Conservation (phyloP, 2,329 filamentous ascomycete species). For the Colletotrichum abscissum region DNA sequence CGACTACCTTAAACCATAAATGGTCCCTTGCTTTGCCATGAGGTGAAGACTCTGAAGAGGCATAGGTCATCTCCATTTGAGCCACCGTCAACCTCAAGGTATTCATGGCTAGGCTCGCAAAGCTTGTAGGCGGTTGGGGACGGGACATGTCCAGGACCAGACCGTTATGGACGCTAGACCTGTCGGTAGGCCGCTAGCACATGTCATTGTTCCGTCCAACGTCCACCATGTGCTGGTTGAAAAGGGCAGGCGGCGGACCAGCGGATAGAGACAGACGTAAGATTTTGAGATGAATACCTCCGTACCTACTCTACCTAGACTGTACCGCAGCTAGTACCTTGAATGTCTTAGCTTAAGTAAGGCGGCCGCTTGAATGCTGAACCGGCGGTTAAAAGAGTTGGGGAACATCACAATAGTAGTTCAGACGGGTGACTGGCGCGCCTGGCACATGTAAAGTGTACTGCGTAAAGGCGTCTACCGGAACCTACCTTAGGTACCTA, state of each 20-base stretch:
- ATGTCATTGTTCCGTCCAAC: constrained; percentile 17
- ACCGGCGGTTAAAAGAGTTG: constrained; percentile 9
- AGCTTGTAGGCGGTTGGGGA: background rate
- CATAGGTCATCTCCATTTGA: background rate
- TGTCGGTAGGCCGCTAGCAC: constrained; percentile 21
- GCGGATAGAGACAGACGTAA: background rate
- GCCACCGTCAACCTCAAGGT: background rate
- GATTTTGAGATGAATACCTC: background rate
- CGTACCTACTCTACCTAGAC: background rate
- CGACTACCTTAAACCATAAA: background rate
- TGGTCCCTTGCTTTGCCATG: constrained; percentile 3
- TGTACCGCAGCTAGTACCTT: background rate
- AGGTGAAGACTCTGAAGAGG: background rate
- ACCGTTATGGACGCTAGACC: constrained; percentile 8
- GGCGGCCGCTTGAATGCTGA: background rate
- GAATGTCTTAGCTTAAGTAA: background rate
- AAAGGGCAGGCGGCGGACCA: constrained; percentile 14
- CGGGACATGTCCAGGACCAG: background rate
- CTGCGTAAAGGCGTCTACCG: background rate
- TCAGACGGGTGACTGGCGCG: background rate
- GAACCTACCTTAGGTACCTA: background rate
- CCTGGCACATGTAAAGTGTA: constrained; percentile 9
- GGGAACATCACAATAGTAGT: background rate
- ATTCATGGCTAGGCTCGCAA: background rate
- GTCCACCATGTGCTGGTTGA: background rate